A percentile compares a stretch with the other conserved stretches of the same genome.
Evolutionary conservation across 352 stramenopile genomes (phyloP).

Genomic region (Phytophthora megakarya): DNA sequence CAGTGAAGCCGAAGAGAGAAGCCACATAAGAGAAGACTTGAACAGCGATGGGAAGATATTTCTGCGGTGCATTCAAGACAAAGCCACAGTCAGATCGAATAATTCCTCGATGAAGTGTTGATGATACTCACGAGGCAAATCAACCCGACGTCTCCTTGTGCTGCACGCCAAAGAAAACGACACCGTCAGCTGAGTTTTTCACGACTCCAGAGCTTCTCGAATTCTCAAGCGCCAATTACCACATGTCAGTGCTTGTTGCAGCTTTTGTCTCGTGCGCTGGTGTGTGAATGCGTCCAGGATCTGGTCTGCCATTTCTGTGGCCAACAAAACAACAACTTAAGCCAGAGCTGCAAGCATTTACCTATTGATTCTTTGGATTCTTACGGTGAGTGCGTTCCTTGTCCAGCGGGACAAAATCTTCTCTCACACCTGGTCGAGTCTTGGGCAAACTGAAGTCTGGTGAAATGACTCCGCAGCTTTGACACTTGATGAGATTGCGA

Average conservation of each 20-base stretch:
- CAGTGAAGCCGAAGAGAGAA: slow-evolving; percentile 51
- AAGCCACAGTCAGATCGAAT: background rate
- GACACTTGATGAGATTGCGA: slow-evolving; percentile 47
- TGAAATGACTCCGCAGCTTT: slow-evolving; percentile 52
- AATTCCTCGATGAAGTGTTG: background rate
- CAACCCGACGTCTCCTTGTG: slow-evolving; percentile 48
- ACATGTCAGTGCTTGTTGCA: slow-evolving; percentile 44
- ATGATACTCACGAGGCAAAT: slow-evolving; percentile 42
- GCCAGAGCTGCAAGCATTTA: background rate
- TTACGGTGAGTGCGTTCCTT: slow-evolving; percentile 34
- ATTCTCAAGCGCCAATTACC: slow-evolving; percentile 24
- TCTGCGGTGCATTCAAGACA: slow-evolving; percentile 27
- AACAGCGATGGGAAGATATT: slow-evolving; percentile 53
- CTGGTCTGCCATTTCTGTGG: slow-evolving; percentile 51
- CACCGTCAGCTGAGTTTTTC: background rate
- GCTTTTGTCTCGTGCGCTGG: slow-evolving; percentile 38
- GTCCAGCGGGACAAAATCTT: slow-evolving; percentile 38
- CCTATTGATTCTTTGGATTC: background rate
- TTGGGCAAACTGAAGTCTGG: slow-evolving; percentile 51
- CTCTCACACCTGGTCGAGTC: slow-evolving; percentile 19
- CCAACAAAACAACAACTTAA: background rate
- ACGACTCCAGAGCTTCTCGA: background rate
- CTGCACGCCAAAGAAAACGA: slow-evolving; percentile 20
- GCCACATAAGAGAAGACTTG: slow-evolving; percentile 48
- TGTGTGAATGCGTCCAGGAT: slow-evolving; percentile 55